phyloP scores from a whole-genome alignment of 2,329 filamentous ascomycete genomes.

The Phaeosphaeriaceae sp. region DNA sequence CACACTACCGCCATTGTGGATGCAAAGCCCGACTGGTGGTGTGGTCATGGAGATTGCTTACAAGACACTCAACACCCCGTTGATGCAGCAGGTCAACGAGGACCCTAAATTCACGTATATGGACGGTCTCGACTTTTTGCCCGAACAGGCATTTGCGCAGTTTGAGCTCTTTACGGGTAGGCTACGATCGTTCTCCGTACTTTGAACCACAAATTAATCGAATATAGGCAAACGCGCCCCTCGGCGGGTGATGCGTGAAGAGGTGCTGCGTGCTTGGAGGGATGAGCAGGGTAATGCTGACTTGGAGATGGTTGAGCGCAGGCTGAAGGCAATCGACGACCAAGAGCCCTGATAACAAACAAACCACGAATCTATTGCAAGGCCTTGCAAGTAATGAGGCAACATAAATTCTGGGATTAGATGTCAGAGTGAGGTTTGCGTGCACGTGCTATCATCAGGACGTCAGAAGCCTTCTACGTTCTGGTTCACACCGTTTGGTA shows the following conservation, averaged over 20 bases:
- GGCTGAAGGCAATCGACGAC: constrained; percentile 43
- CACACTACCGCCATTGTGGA: constrained; percentile 72
- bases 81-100: constrained; percentile 71
- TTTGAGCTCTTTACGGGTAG: constrained; percentile 77
- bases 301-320: constrained; percentile 39
- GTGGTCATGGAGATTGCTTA: constrained; percentile 78
- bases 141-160: constrained; percentile 81
- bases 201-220: not conserved
- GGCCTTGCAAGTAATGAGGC: too few species aligned
- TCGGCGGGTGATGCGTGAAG: constrained; percentile 72
- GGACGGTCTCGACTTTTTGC: constrained; percentile 77
- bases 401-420: too few species aligned
- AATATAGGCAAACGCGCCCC: constrained; percentile 69
- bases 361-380: too few species aligned
- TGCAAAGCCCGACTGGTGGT: constrained; percentile 75
- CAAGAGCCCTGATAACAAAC: constrained; percentile 36
- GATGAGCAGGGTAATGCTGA: constrained; percentile 42
- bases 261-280: constrained; percentile 56
- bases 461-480: too few species aligned
- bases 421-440: too few species aligned
- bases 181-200: not conserved
- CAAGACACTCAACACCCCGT: constrained; percentile 73
- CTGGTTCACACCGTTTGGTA: not conserved
- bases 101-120: constrained; percentile 74
- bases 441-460: too few species aligned